Base-by-base conservation (phyloP, 2,329 filamentous ascomycete species). In the Graphiopsis chlorocephala region DNA sequence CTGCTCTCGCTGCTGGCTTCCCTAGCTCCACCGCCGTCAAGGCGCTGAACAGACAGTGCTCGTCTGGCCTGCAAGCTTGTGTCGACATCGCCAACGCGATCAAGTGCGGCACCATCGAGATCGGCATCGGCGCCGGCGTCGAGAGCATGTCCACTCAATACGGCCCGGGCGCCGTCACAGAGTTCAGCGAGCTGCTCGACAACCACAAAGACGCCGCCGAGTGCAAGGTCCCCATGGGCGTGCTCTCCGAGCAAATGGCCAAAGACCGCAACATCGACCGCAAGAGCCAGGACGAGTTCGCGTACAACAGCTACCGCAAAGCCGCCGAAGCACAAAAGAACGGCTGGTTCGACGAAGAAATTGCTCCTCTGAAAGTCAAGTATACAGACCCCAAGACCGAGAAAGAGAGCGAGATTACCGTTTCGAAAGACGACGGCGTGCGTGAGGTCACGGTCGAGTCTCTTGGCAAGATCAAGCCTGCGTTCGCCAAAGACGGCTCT, bases 151-250 rank as follows among this genome's bases (percentile, higher is more conserved):
- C 87, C 74, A 84, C 85, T 65, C 91, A 97, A 76, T 98, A 98
- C 78, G 95, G 94, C 35, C 93, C 94, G 26, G 84, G 83, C 52
- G 95, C 95, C 67, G 94, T 98, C 17, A 87, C 89, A 67, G 95
- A 98, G 80, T 97, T 98, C 85, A 95, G 91, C 31, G 92, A 96
- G 58, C 85, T 92, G 61, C 88, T 98, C 68, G 91, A 97, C 76
- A 86, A 83, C 72, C 86, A 94, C 83, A 85, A 87, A 69, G 90
- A 95, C 76, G 86, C 93, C 26, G 90, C 90, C 74, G 96, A 97
- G 85, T 99, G 95, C 88, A 97, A 96, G 82, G 94, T 98, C 3
- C 89, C 93, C 77, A 98, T 98, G 95, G 94, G 94, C 72, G 86
- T 93, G 12, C 84, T 98, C 58, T 97, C 92, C 29, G 95, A 99